phyloP scores from a whole-genome alignment of 352 stramenopile genomes.

The Globisporangium alternatum region DNA sequence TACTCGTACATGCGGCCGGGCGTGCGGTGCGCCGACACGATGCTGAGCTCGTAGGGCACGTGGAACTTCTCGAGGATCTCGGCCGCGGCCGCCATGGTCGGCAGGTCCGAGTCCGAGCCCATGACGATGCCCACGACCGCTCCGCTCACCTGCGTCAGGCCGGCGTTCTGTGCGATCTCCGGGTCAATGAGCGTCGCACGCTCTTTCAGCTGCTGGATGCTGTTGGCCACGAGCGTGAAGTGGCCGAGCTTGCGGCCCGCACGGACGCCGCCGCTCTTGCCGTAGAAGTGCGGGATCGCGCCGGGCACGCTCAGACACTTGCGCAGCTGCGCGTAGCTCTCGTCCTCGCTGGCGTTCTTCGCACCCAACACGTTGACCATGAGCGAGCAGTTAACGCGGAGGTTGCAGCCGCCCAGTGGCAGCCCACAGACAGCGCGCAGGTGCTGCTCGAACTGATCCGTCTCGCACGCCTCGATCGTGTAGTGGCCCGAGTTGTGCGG shows the following conservation, averaged over 20 bases:
- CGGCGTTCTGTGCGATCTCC: conserved; percentile 36
- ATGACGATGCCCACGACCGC: conserved; percentile 88
- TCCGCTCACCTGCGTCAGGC: conserved; percentile 24
- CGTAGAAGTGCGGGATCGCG: conserved; percentile 96
- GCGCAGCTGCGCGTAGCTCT: conserved; percentile 74
- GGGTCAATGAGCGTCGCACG: conserved; percentile 63
- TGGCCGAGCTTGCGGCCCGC: conserved; percentile 96
- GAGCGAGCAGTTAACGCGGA: conserved; percentile 87
- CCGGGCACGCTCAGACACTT: conserved; percentile 69
- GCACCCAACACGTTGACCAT: conserved; percentile 93
- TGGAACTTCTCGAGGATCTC: conserved; percentile 95
- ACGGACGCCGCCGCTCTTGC: conserved; percentile 85
- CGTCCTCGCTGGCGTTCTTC: conserved; percentile 58
- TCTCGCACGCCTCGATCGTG: conserved; percentile 97
- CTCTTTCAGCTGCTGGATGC: conserved; percentile 72
- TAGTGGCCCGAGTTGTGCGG: conserved; percentile 99
- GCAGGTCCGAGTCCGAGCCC: conserved; percentile 95
- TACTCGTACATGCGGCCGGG: conserved; percentile 96
- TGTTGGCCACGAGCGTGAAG: conserved; percentile 93
- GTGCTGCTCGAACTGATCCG: conserved; percentile 99
- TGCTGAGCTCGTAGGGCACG: conserved; percentile 96
- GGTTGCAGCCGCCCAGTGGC: conserved; percentile 90
- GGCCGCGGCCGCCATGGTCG: conserved; percentile 94
- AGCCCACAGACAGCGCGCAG: conserved; percentile 92
- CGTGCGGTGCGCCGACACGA: conserved; percentile 98